Conservation (phyloP, 1,139 yeast genomes). For the Sugiyamaella neomexicana region DNA sequence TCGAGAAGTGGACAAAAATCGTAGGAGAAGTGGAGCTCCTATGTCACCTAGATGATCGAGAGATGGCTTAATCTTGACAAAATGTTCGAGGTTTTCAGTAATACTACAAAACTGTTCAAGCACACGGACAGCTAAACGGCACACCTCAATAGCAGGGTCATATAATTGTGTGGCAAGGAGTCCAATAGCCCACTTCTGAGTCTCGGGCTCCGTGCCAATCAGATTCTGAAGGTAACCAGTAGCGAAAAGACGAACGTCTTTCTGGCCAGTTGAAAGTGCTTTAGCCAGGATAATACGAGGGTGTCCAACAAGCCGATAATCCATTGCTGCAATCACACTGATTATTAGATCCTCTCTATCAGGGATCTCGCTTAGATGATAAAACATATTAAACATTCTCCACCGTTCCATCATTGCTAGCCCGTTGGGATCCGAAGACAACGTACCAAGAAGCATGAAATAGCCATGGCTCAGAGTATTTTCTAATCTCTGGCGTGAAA, state of each 20-base stretch:
- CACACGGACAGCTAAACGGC: conserved; percentile 55
- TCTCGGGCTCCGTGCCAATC: conserved; percentile 34
- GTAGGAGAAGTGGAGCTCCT: conserved; percentile 52
- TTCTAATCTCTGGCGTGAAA: conserved; percentile 60
- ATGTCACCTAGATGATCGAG: conserved; percentile 47
- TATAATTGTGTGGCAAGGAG: conserved; percentile 68
- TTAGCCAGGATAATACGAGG: conserved; percentile 66
- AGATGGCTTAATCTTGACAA: conserved; percentile 50
- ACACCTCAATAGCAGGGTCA: conserved; percentile 61
- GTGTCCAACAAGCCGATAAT: conserved; percentile 64
- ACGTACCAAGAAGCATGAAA: conserved; percentile 70
- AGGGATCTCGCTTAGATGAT: conserved; percentile 61
- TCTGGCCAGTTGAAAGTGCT: conserved; percentile 59
- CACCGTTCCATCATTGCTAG: conserved; percentile 69
- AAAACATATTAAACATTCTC: conserved; percentile 79
- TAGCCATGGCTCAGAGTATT: conserved; percentile 75
- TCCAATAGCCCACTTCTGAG: conserved; percentile 46
- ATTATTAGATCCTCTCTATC: conserved; percentile 61
- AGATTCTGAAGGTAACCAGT: conserved; percentile 54
- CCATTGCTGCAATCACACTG: conserved; percentile 59
- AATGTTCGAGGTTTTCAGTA: conserved; percentile 46
- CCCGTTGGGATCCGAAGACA: conserved; percentile 63
- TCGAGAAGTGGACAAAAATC: conserved; percentile 53
- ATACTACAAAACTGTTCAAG: conserved; percentile 51
- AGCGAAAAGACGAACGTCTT: conserved; percentile 54